Percentiles rank a stretch among this genome's conserved stretches.
Conservation (phyloP, 305 asterid genomes). For the Stenogyne calaminthoides region DNA sequence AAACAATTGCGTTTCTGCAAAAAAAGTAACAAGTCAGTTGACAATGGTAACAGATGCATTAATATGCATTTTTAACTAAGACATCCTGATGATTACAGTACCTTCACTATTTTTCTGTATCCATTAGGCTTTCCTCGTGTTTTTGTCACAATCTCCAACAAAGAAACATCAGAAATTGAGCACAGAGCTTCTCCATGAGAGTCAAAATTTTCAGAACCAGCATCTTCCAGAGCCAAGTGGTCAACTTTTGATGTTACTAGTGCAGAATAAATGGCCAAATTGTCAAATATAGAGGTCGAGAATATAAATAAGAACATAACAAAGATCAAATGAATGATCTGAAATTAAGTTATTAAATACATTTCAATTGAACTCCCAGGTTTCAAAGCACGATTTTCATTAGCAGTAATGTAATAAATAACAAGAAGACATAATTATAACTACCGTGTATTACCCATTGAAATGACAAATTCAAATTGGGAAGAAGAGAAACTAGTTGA, state of each 20-base stretch:
- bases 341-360: neutral
- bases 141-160: constrained; percentile 83
- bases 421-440: constrained; percentile 17
- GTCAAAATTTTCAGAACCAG: constrained; percentile 50
- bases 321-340: constrained; percentile 3
- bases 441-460: neutral
- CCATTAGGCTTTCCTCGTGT: constrained; percentile 92
- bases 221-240: constrained; percentile 42
- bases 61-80: constrained; percentile 9
- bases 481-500: constrained; percentile 13
- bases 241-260: constrained; percentile 80
- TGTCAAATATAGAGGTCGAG: constrained; percentile 14
- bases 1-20: constrained; percentile 41
- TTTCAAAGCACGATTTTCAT: constrained; percentile 11
- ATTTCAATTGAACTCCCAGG: too few species aligned
- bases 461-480: neutral
- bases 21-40: constrained; percentile 12
- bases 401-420: constrained; percentile 10
- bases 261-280: constrained; percentile 32
- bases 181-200: constrained; percentile 85
- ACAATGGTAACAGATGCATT: constrained; percentile 34
- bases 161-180: constrained; percentile 81
- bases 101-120: constrained; percentile 90
- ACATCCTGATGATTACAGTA: constrained; percentile 30
- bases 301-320: constrained; percentile 4